Base-by-base conservation (phyloP, 331 rosid species). In the Cydonia oblonga region DNA sequence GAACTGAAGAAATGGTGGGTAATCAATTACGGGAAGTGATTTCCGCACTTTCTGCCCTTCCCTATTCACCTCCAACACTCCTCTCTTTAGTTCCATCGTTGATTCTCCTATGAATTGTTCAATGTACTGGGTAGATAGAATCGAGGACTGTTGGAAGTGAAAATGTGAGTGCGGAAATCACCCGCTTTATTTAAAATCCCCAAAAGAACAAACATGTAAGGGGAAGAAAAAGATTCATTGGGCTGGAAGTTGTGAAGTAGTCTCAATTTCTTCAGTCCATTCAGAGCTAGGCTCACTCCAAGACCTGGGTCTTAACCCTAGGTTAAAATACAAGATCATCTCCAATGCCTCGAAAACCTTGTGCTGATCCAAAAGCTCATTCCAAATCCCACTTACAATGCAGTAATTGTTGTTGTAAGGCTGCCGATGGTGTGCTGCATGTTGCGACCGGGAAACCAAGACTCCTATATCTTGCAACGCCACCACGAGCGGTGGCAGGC, bases 331-430 rank as follows among this genome's bases (percentile, higher is more conserved):
- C 85, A 91, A 54, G 0, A 89, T 30, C 96, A 91, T 82, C 81
- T 91, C 98, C 84, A 89, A 32, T 35, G 84, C 92, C 79, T 86
- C 91, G 72, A 93, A 91, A 69, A 84, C 90, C 71, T 70, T 85
- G 1, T 78, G 74, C 66, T 85, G 52, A 63, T 91, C 98, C 81
- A 93, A 69, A 58, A 87, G 51, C 73, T 85, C 78, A 68, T 93
- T 93, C 97, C 98, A 93, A 33, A 89, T 80, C 33, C 96, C 97
- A 79, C 96, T 93, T 20, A 93, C 98, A 19, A 89, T 93, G 87
- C 97, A 89, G 46, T 93, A 93, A 46, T 91, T 93, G 25, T 82
- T 88, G 81, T 89, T 87, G 52, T 89, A 89, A 0, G 97, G 97
- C 0, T 89, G 75, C 66, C 86, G 83, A 74, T 93, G 98, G 71